Evolutionary conservation across 1,284 basidiomycete genomes (phyloP).

Genomic region (Rhodofomes roseus): DNA sequence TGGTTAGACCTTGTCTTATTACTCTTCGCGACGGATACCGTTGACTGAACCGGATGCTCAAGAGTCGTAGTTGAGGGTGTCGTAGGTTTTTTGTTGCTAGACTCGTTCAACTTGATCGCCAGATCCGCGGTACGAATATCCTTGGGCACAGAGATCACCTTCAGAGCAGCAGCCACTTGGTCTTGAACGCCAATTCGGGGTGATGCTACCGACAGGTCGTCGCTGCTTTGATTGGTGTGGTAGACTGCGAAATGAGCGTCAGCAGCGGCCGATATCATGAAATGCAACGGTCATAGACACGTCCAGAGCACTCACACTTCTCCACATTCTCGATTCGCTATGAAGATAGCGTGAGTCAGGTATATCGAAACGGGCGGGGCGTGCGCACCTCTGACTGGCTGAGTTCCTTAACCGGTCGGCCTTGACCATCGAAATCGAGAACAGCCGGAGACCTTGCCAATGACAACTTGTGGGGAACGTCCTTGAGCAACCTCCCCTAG

Average conservation of each 20-base stretch:
- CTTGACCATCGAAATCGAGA: slow-evolving; percentile 17
- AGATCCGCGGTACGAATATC: neutral
- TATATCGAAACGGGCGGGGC: neutral
- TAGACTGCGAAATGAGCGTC: slow-evolving; percentile 4
- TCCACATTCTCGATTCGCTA: slow-evolving; percentile 19
- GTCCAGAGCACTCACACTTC: slow-evolving; percentile 12
- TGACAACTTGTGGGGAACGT: slow-evolving; percentile 14
- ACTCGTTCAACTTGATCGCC: no score
- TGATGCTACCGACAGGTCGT: neutral
- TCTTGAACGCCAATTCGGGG: neutral
- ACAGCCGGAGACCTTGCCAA: slow-evolving; percentile 14
- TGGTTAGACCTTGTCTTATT: no score
- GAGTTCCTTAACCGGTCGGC: slow-evolving; percentile 12
- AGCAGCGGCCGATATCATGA: neutral
- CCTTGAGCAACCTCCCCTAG: slow-evolving; percentile 1
- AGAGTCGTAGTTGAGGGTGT: no score
- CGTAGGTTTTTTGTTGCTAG: no score
- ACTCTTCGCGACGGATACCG: neutral
- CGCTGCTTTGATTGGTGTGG: slow-evolving; percentile 9
- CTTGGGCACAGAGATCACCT: neutral
- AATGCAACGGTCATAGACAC: neutral
- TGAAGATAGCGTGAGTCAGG: neutral
- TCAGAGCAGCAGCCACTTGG: neutral
- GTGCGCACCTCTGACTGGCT: slow-evolving; percentile 17
- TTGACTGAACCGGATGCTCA: neutral